Evolutionary conservation across 495 filamentous ascomycete genomes (phyloP), one percentile per base, ranked within the genome.

Genomic region (Penicillium manginii): DNA sequence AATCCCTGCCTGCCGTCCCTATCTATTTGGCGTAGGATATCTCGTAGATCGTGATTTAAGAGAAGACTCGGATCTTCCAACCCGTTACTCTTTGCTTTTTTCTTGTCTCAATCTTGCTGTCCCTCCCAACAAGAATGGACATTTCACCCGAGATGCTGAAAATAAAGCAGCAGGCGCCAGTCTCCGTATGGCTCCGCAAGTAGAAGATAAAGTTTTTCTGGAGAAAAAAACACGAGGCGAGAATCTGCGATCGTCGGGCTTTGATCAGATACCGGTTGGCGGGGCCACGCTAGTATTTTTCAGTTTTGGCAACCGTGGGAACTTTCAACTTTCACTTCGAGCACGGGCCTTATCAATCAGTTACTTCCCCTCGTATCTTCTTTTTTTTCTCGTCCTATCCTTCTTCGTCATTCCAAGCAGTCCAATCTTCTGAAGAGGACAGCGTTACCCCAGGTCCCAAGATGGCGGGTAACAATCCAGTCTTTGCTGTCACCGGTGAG

Each of bases 401-500:
- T 59, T 53, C 17, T 14, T 55, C 22, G 23, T 45, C 2, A 11
- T 29, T n/a, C 19, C 37, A 32, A 3, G 19, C 26, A 33, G 14
- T 55, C 17, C 19, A 5, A 4, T 17, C 3, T 12, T 32, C 12
- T 26, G 10, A 2, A 43, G 22, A 32, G n/a, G 21, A 55, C 40
- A 19, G 22, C 45, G 11, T 7, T 12, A 26, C 23, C 11, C 35
- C 19, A 8, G 22, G 23, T 19, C 58, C 26, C 26, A 29, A 29
- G 9, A 52, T 17, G 4, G 56, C 56, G 58, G 58, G 58, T 14
- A 60, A 56, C 29, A 60, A 60, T 49, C 43, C 19, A 10, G 65
- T 68, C 12, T 68, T 68, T 55, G 65, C 65, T 39, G 65, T 68
- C 26, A 68, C 65, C 1, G 65, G 65, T 68, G 52, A 21, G 52